Evolutionary conservation across 2,329 filamentous ascomycete genomes (phyloP).

Genomic region (Penicillium capsulatum): DNA sequence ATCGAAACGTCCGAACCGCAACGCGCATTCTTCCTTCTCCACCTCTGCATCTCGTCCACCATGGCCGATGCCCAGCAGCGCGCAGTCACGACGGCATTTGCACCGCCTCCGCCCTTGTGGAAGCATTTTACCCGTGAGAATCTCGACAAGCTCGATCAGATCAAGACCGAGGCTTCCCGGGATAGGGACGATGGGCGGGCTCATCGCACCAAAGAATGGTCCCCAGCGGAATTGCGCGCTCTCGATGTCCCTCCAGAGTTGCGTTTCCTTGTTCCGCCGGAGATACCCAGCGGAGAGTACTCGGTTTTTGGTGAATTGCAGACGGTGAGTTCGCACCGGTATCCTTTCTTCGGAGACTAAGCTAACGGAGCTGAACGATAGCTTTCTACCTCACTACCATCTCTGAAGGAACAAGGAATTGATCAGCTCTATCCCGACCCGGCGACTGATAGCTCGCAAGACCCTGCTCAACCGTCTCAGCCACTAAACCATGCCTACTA

Average conservation of each 20-base stretch:
- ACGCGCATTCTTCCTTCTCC: neutral
- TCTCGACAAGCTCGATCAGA: slow-evolving; percentile 54
- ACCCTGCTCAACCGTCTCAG: slow-evolving; percentile 30
- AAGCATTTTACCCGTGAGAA: slow-evolving; percentile 78
- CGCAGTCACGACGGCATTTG: slow-evolving; percentile 63
- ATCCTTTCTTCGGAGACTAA: neutral
- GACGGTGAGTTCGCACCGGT: slow-evolving; percentile 44
- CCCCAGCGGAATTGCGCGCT: slow-evolving; percentile 31
- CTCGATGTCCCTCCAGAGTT: slow-evolving; percentile 65
- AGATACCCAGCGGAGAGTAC: slow-evolving; percentile 68
- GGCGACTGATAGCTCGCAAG: slow-evolving; percentile 52
- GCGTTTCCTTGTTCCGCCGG: slow-evolving; percentile 73
- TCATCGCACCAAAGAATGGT: slow-evolving; percentile 30
- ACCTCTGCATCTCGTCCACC: neutral
- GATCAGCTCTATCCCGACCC: slow-evolving; percentile 61
- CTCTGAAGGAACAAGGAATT: slow-evolving; percentile 67
- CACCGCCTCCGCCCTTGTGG: slow-evolving; percentile 86
- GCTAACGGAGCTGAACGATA: slow-evolving; percentile 20
- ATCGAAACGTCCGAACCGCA: neutral
- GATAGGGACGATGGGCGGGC: slow-evolving; percentile 25
- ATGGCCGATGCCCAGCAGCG: slow-evolving; percentile 59
- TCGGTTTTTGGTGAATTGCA: slow-evolving; percentile 68
- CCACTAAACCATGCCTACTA: slow-evolving; percentile 53
- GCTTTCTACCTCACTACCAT: slow-evolving; percentile 58
- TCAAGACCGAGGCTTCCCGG: slow-evolving; percentile 42